A percentile compares a stretch with the other conserved stretches of the same genome.
phyloP scores from a whole-genome alignment of 2,329 filamentous ascomycete genomes.

The Neofusicoccum parvum region DNA sequence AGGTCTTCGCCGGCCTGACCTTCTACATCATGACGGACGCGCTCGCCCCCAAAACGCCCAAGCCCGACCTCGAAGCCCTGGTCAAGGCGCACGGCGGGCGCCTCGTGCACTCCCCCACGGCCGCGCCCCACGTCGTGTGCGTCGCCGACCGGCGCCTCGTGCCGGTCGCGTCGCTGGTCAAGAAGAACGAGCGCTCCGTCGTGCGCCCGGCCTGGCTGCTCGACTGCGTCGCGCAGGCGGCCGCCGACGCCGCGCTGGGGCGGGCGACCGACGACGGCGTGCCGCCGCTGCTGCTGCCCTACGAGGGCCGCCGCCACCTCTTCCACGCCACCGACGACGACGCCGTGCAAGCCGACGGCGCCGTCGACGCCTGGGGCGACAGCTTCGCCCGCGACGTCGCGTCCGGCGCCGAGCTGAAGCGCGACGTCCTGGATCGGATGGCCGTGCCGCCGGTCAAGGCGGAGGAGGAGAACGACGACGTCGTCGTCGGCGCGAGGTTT shows the following conservation, averaged over 20 bases:
- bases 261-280: slow-evolving; percentile 20
- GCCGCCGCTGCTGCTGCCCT: slow-evolving; percentile 62
- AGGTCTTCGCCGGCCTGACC: slow-evolving; percentile 72
- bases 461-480: background rate
- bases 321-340: slow-evolving; percentile 67
- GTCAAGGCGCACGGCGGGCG: slow-evolving; percentile 82
- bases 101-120: slow-evolving; percentile 72
- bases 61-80: slow-evolving; percentile 75
- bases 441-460: no score
- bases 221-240: slow-evolving; percentile 71
- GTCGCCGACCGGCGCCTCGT: slow-evolving; percentile 78
- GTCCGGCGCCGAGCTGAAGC: slow-evolving; percentile 26
- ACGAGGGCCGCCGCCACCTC: slow-evolving; percentile 68
- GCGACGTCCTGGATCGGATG: background rate
- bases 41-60: slow-evolving; percentile 70
- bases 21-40: slow-evolving; percentile 85
- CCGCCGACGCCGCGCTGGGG: slow-evolving; percentile 46
- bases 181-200: slow-evolving; percentile 69
- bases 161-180: slow-evolving; percentile 81
- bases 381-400: slow-evolving; percentile 75
- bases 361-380: slow-evolving; percentile 78
- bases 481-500: background rate
- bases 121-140: slow-evolving; percentile 65
- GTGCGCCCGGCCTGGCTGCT: slow-evolving; percentile 80
- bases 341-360: slow-evolving; percentile 57